phyloP scores from a whole-genome alignment of 352 stramenopile genomes.

The Poterioochromonas sp. region DNA sequence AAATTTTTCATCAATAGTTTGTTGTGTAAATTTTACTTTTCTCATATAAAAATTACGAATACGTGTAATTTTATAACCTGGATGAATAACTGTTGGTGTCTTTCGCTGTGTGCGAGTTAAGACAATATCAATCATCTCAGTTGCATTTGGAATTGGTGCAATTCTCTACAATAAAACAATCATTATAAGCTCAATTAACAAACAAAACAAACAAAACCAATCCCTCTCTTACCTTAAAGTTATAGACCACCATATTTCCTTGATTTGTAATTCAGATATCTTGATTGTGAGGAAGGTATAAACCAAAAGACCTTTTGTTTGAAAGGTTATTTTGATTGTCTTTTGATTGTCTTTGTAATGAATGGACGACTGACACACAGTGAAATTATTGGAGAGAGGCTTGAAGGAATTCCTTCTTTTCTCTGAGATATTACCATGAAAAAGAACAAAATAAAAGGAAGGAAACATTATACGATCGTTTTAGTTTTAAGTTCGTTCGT shows the following conservation, averaged over 20 bases:
- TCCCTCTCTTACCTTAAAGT: background rate
- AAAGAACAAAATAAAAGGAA: too few species aligned
- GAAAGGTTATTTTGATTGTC: too few species aligned
- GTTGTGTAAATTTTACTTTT: constrained; percentile 99
- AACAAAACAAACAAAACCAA: background rate
- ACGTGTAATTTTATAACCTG: constrained; percentile 90
- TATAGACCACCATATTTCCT: constrained; percentile 14
- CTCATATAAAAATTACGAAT: constrained; percentile 96
- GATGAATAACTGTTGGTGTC: constrained; percentile 98
- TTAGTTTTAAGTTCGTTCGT: too few species aligned
- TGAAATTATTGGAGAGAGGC: too few species aligned
- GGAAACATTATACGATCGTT: too few species aligned
- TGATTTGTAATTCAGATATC: too few species aligned
- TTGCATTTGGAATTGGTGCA: constrained; percentile 84
- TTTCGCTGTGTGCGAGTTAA: constrained; percentile 96
- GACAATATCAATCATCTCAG: constrained; percentile 98
- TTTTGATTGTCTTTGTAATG: too few species aligned
- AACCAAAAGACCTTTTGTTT: too few species aligned
- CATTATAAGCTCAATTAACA: constrained; percentile 63
- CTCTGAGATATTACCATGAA: too few species aligned
- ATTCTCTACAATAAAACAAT: constrained; percentile 99
- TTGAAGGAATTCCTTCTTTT: too few species aligned
- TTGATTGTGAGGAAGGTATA: too few species aligned
- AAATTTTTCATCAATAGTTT: constrained; percentile 96
- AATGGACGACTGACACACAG: too few species aligned